A percentile compares a stretch with the other conserved stretches of the same genome.
Evolutionary conservation across 495 filamentous ascomycete genomes (phyloP).

Genomic region (Astrocystis sublimbata): DNA sequence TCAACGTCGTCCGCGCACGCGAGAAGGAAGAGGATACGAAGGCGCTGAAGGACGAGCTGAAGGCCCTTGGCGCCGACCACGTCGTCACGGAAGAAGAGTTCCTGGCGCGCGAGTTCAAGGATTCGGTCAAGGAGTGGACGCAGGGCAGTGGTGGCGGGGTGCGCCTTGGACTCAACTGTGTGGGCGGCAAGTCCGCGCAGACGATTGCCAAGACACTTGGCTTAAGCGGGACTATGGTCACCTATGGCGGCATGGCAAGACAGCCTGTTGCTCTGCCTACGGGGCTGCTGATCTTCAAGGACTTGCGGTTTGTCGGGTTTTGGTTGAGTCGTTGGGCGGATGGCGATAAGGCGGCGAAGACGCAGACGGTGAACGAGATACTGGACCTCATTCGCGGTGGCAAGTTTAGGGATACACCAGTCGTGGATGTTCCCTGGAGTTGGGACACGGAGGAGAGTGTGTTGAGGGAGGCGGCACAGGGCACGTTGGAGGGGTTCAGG

Average conservation of each 20-base stretch:
- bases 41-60: slow-evolving; percentile 68
- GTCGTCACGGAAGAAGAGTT: slow-evolving; percentile 81
- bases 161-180: slow-evolving; percentile 84
- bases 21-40: slow-evolving; percentile 61
- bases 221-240: slow-evolving; percentile 72
- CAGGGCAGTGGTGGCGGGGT: slow-evolving; percentile 63
- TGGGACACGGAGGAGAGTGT: slow-evolving; percentile 69
- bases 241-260: slow-evolving; percentile 93
- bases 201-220: slow-evolving; percentile 69
- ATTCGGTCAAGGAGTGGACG: slow-evolving; percentile 64
- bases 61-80: slow-evolving; percentile 71
- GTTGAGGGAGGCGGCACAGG: slow-evolving; percentile 65
- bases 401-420: slow-evolving; percentile 78
- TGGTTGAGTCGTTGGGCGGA: slow-evolving; percentile 93
- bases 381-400: slow-evolving; percentile 70
- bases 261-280: slow-evolving; percentile 78
- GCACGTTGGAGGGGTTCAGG: slow-evolving; percentile 76
- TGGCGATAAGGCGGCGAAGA: slow-evolving; percentile 70
- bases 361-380: slow-evolving; percentile 77
- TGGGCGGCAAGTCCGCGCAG: slow-evolving; percentile 82
- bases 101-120: slow-evolving; percentile 57
- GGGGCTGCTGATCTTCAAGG: slow-evolving; percentile 84
- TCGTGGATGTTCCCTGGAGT: slow-evolving; percentile 75
- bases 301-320: slow-evolving; percentile 84
- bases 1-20: slow-evolving; percentile 81